Evolutionary conservation across 2,329 filamentous ascomycete genomes (phyloP).

Genomic region (Blastomyces gilchristii): DNA sequence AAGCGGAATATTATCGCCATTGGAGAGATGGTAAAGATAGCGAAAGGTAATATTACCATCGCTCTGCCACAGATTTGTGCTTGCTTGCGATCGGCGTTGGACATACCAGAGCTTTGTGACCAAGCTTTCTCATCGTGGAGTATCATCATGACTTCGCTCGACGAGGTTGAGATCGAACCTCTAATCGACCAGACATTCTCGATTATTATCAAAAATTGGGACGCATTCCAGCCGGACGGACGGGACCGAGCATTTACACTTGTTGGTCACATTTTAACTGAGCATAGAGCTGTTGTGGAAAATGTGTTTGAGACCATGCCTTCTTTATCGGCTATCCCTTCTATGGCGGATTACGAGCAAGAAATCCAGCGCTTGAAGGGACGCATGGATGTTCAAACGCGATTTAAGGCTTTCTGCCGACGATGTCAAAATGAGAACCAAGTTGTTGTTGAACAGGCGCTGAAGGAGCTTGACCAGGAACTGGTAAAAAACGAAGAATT

Average conservation of each 20-base stretch:
- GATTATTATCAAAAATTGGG: conserved; percentile 75
- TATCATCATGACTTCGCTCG: conserved; percentile 62
- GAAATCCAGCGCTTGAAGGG: conserved; percentile 56
- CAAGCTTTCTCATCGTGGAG: conserved; percentile 77
- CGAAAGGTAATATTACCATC: conserved; percentile 60
- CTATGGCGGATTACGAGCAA: conserved; percentile 57
- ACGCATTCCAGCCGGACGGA: conserved; percentile 50
- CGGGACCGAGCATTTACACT: conserved; percentile 51
- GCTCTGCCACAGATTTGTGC: conserved; percentile 89
- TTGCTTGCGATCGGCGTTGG: conserved; percentile 77
- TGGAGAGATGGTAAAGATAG: conserved; percentile 74
- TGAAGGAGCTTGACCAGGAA: conserved; percentile 66
- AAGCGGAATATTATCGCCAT: conserved; percentile 70
- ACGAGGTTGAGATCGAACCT: conserved; percentile 65
- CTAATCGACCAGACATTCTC: conserved; percentile 85
- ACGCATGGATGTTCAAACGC: conserved; percentile 54
- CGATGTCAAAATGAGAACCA: conserved; percentile 75
- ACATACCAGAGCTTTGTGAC: conserved; percentile 62
- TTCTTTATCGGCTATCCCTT: conserved; percentile 59
- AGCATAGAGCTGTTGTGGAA: conserved; percentile 51
- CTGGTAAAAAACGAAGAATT: conserved; percentile 64
- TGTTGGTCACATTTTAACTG: conserved; percentile 55
- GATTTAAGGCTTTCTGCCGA: conserved; percentile 59
- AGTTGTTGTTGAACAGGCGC: conserved; percentile 70
- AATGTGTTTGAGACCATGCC: conserved; percentile 67